A percentile compares a stretch with the other conserved stretches of the same genome.
Conservation (phyloP, 352 stramenopile species). For the Phytophthora hibernalis region DNA sequence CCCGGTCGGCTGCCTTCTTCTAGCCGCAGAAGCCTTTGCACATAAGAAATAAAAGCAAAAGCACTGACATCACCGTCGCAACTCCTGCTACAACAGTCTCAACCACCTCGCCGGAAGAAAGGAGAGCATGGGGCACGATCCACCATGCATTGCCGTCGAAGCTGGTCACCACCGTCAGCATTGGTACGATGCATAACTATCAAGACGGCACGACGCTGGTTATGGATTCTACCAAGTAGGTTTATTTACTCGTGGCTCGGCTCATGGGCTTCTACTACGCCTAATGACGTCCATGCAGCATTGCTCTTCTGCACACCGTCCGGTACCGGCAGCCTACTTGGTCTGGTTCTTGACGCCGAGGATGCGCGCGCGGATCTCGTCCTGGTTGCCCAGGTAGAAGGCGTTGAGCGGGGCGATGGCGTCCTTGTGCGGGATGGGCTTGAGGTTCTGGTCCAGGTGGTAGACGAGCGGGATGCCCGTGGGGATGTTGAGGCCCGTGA, state of each 20-base stretch:
- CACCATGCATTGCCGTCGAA: constrained; percentile 3
- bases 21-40: constrained; percentile 26
- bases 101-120: background rate
- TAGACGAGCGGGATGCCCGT: constrained; percentile 92
- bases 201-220: background rate
- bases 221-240: constrained; percentile 6
- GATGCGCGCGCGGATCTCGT: constrained; percentile 96
- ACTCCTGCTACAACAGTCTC: background rate
- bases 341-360: constrained; percentile 98
- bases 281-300: background rate
- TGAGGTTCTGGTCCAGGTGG: constrained; percentile 87
- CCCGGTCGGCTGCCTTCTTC: constrained; percentile 4
- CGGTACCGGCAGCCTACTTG: constrained; percentile 90
- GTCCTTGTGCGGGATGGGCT: constrained; percentile 83
- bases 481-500: constrained; percentile 95
- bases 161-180: constrained; percentile 2
- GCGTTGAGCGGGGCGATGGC: constrained; percentile 86
- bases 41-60: constrained; percentile 33
- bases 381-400: constrained; percentile 94
- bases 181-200: no score
- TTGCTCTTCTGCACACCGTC: constrained; percentile 6
- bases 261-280: constrained; percentile 9
- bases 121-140: background rate
- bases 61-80: constrained; percentile 22
- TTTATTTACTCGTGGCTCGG: constrained; percentile 20